Evolutionary conservation across 2,329 filamentous ascomycete species (phyloP).

Genomic region (Clarireedia sp.): DNA sequence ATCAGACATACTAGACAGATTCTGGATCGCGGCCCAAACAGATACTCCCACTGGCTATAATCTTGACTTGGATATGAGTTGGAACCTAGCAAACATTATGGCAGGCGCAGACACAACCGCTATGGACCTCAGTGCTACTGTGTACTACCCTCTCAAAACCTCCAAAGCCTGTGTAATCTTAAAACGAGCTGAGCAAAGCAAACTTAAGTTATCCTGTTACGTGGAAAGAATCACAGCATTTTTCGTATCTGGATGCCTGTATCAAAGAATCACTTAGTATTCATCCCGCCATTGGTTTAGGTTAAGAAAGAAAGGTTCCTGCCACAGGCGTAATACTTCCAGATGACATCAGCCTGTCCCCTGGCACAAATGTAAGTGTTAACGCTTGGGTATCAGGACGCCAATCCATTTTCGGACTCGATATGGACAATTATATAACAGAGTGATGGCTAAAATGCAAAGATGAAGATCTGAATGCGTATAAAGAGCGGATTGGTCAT

Average conservation of each 20-base stretch:
- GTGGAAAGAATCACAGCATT: slow-evolving; percentile 5
- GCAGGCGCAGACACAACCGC: slow-evolving; percentile 4
- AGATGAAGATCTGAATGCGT: not conserved
- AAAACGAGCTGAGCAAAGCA: slow-evolving; percentile 47
- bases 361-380: slow-evolving; percentile 29
- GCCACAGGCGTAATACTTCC: slow-evolving; percentile 34
- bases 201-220: not conserved
- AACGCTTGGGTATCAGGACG: slow-evolving; percentile 27
- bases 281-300: slow-evolving; percentile 41
- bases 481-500: slow-evolving; percentile 25
- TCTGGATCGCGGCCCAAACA: not conserved
- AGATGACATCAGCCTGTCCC: slow-evolving; percentile 33
- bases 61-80: not conserved
- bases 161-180: slow-evolving; percentile 10
- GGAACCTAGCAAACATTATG: not conserved
- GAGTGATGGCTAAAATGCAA: slow-evolving; percentile 38
- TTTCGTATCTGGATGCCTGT: slow-evolving; percentile 40
- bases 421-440: slow-evolving; percentile 39
- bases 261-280: slow-evolving; percentile 44
- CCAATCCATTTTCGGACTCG: slow-evolving; percentile 39
- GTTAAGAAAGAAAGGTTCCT: slow-evolving; percentile 40
- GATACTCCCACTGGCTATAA: not conserved
- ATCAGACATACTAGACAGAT: not conserved
- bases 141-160: not conserved
- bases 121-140: not conserved